phyloP scores from a whole-genome alignment of 2,329 filamentous ascomycete genomes.

The Trichoderma harzianum region DNA sequence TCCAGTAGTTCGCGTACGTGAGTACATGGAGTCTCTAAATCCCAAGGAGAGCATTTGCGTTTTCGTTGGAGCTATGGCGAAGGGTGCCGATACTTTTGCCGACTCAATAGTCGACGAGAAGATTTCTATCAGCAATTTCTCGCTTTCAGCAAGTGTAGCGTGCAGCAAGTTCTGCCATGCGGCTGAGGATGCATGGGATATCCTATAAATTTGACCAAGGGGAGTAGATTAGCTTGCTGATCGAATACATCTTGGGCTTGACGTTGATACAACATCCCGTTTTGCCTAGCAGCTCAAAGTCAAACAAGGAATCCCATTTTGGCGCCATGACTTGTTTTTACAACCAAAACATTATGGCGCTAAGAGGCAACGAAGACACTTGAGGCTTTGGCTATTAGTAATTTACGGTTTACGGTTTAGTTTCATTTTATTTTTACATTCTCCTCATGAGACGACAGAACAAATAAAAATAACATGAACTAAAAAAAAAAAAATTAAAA shows the following conservation, averaged over 20 bases:
- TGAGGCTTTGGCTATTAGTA: background rate
- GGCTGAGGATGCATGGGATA: constrained; percentile 92
- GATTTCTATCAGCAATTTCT: constrained; percentile 98
- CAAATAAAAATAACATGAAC: background rate
- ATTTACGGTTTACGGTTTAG: background rate
- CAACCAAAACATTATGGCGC: constrained; percentile 15
- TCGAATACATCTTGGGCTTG: constrained; percentile 32
- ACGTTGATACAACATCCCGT: constrained; percentile 73
- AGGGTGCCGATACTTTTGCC: constrained; percentile 92
- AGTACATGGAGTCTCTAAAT: constrained; percentile 78
- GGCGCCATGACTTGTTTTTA: constrained; percentile 10
- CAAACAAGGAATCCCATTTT: background rate
- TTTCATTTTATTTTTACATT: background rate
- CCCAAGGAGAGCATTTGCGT: constrained; percentile 93
- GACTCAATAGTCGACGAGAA: constrained; percentile 94
- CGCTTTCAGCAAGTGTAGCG: constrained; percentile 92
- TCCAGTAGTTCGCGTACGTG: constrained; percentile 77
- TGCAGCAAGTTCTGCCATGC: constrained; percentile 99
- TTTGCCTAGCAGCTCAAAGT: constrained; percentile 16
- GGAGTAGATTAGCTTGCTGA: constrained; percentile 15
- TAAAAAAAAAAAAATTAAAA: background rate
- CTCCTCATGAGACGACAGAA: background rate
- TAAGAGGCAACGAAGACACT: background rate
- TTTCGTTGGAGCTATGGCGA: constrained; percentile 98
- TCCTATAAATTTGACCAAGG: constrained; percentile 60